A percentile compares a stretch with the other conserved stretches of the same genome.
Evolutionary conservation across 805 yeast species (phyloP).

Genomic region (Cyberlindnera maritima): DNA sequence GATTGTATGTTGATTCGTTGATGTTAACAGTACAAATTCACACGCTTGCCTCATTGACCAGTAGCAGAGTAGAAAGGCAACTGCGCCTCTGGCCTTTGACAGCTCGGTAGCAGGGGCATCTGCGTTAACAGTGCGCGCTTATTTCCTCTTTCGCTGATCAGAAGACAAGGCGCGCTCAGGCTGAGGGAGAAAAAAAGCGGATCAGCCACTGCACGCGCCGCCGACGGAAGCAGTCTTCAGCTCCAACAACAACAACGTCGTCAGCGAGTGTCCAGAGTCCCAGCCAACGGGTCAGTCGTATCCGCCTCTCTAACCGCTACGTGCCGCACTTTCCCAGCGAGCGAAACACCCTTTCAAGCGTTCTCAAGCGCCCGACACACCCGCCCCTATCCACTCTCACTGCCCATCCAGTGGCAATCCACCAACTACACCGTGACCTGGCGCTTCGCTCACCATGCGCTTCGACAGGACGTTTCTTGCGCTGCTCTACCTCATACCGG

Average conservation of each 20-base stretch:
- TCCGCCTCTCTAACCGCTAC: not conserved
- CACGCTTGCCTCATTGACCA: not conserved
- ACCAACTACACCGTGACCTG: not conserved
- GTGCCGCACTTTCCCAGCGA: not conserved
- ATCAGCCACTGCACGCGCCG: not conserved
- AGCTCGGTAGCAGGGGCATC: no score
- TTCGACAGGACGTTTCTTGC: not conserved
- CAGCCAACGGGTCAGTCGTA: no score
- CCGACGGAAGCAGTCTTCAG: not conserved
- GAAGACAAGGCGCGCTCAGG: not conserved
- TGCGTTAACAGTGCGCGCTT: not conserved
- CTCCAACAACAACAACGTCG: not conserved
- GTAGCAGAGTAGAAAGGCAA: not conserved
- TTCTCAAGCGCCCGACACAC: not conserved
- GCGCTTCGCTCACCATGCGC: not conserved
- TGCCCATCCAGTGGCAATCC: not conserved
- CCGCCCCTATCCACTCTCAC: not conserved
- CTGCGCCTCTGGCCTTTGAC: not conserved
- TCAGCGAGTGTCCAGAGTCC: not conserved
- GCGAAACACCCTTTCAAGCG: not conserved
- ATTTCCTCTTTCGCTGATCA: not conserved
- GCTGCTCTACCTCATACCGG: constrained; percentile 6
- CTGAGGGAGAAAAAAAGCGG: not conserved
- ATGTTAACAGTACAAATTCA: not conserved
- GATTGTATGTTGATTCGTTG: not conserved